Base-by-base conservation (phyloP, 495 filamentous ascomycete genomes). In the Talaromyces thailandensis region DNA sequence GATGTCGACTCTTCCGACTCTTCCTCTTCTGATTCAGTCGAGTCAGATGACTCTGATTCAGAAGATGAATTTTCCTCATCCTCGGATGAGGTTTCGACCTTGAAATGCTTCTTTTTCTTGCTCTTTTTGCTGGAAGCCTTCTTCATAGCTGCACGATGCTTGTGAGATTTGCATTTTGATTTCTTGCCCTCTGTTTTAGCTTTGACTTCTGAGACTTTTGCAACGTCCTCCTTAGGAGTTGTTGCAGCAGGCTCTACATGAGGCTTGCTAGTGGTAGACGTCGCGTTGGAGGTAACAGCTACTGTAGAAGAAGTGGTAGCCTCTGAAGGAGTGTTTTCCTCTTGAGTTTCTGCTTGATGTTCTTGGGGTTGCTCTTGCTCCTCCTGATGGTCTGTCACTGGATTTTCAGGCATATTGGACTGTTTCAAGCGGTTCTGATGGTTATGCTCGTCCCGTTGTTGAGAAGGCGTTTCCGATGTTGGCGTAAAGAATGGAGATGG, bases 81-180 rank as follows among this genome's bases (percentile, higher is more conserved):
- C 16, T 65, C 64, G 28, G 63, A 65, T 56, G 60, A 72, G 32
- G 71, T 68, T 2, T 63, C 61, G 21, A 75, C 71, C 43, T 63
- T 67, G 51, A 65, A 64, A 29, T 67, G 64, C 32, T 70, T 72
- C 51, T 74, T 77, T 64, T 76, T 78, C 58, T 67, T 68, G 56
- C 77, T 74, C 62, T 79, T 78, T 59, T 75, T 76, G 67, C 76
- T 78, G 26, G 62, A 61, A 2, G 68, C 8, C 45, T 71, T 71
- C 58, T 74, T 77, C 32, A 67, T 29, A 25, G 65, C 24, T 9
- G 58, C 6, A 23, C 21, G 55, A 57, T 57, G 55, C 29, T 57
- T 57, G 16, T 57, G 55, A 35, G 26, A n/a, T 35, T 57, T 57
- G 55, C 55, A 35, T 35, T 57, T 35, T 8, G 55, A 31, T 23